Evolutionary conservation across 2,329 filamentous ascomycete species (phyloP), one percentile per base, ranked within the genome.

Genomic region (Cladosporium sp.): DNA sequence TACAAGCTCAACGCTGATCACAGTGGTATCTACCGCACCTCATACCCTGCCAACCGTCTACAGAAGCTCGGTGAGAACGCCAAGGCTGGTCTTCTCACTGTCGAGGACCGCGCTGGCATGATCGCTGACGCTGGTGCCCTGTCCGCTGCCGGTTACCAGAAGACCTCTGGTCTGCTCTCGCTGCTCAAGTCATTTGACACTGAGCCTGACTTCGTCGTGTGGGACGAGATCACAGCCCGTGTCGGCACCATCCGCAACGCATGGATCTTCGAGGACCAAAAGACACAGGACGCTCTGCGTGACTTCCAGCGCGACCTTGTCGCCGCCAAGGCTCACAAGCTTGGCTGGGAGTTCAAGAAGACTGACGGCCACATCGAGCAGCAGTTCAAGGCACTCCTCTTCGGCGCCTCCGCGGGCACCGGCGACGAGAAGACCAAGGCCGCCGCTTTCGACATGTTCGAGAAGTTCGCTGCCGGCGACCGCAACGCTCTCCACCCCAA

Each of bases 1-100:
- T 98, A 91, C 88, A 98, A 98, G 85, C 83, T 98, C 68, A 98
- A 98, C 76, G 93, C 94, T 18, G 93, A 97, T 76, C 94, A 97
- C 79, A 93, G 92, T 26, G 92, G 92, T 70, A 89, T 97, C 69
- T 98, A 96, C 83, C 89, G 94, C 67, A 97, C 93, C 0, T 92
- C 90, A 0, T 98, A 98, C 81, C 85, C 88, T 2, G 90, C 92
- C 1, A 90, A 92, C 73, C 90, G 94, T 41, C 86, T 98, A 54
- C 85, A 88, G 71, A 97, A 97, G 83, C 89, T 98, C 44, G 94
- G 94, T 30, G 82, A 92, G 75, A 92, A 93, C 65, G 94, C 93
- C 57, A 95, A 91, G 79, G 81, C 89, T 57, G 92, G 91, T 4
- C 84, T 93, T 11, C 82, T 98, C 65, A 90, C 88, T 12, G 92